Conservation (phyloP, 768 basidiomycete genomes). For the Boletus insuetus region DNA sequence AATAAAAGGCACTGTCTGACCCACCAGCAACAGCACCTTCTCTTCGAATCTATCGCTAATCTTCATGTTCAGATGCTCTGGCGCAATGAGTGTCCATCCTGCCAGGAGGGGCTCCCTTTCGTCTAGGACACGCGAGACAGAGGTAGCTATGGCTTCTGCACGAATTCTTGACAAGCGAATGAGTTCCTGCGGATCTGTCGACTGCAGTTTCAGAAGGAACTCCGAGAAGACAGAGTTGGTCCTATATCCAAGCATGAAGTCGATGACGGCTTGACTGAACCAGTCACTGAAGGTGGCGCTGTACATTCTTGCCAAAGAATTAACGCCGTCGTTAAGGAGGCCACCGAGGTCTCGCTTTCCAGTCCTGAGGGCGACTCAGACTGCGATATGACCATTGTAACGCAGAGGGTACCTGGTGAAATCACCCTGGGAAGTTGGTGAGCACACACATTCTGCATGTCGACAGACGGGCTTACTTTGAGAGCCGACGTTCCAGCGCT, state of each 20-base stretch:
- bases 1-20: constrained; percentile 28
- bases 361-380: constrained; percentile 50
- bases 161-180: constrained; percentile 87
- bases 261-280: constrained; percentile 96
- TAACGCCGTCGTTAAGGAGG: constrained; percentile 92
- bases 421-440: constrained; percentile 56
- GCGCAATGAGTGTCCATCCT: constrained; percentile 93
- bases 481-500: constrained; percentile 95
- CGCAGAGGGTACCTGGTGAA: constrained; percentile 64
- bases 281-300: constrained; percentile 91
- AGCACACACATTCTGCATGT: not conserved
- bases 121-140: constrained; percentile 68
- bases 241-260: constrained; percentile 87
- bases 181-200: constrained; percentile 89
- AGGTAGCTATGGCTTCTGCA: constrained; percentile 89
- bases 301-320: constrained; percentile 89
- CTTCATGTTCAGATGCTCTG: constrained; percentile 69
- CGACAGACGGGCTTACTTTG: constrained; percentile 55
- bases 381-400: not conserved
- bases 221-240: constrained; percentile 88
- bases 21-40: constrained; percentile 84
- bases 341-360: constrained; percentile 94
- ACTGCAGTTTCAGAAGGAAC: constrained; percentile 83
- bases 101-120: constrained; percentile 76
- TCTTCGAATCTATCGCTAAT: constrained; percentile 86